Percentiles rank a stretch among this genome's conserved stretches.
phyloP scores from a whole-genome alignment of 805 yeast genomes.

The Scheffersomyces lignosus region DNA sequence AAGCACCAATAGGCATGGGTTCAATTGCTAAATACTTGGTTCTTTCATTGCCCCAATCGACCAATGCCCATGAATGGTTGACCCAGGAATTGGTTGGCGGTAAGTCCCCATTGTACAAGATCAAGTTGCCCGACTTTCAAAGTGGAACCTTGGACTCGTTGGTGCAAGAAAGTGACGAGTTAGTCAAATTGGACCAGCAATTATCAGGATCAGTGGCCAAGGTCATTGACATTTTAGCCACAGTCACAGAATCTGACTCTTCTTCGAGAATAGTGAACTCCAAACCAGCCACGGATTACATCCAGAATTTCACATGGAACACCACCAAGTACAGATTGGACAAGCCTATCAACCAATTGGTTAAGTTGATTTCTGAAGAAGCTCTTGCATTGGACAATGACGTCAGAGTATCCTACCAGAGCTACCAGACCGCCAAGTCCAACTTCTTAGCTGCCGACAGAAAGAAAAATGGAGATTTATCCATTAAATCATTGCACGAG shows the following conservation, averaged over 20 bases:
- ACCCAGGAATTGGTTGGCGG: slow-evolving; percentile 58
- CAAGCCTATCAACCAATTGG: slow-evolving; percentile 75
- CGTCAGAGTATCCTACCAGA: slow-evolving; percentile 70
- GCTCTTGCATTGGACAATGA: slow-evolving; percentile 83
- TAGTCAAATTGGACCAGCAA: slow-evolving; percentile 79
- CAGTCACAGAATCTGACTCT: slow-evolving; percentile 28
- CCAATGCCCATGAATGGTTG: slow-evolving; percentile 52
- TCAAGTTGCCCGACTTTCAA: slow-evolving; percentile 79
- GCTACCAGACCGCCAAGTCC: slow-evolving; percentile 79
- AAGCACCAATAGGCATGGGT: slow-evolving; percentile 19
- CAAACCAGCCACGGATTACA: slow-evolving; percentile 56
- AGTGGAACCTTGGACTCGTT: slow-evolving; percentile 93
- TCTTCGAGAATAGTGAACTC: slow-evolving; percentile 40
- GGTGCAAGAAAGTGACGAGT: slow-evolving; percentile 88
- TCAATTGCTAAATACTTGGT: slow-evolving; percentile 47
- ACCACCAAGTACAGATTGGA: slow-evolving; percentile 82
- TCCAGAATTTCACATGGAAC: slow-evolving; percentile 85
- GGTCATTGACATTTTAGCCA: slow-evolving; percentile 68
- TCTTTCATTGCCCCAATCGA: slow-evolving; percentile 59
- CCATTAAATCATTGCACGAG: slow-evolving; percentile 87
- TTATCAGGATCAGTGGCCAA: slow-evolving; percentile 68
- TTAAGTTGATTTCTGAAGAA: slow-evolving; percentile 68
- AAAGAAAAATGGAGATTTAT: slow-evolving; percentile 89
- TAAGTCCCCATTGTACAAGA: slow-evolving; percentile 53
- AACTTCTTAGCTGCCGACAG: slow-evolving; percentile 86